phyloP scores from a whole-genome alignment of 148 eudicot species.

The Limonium bicolor region DNA sequence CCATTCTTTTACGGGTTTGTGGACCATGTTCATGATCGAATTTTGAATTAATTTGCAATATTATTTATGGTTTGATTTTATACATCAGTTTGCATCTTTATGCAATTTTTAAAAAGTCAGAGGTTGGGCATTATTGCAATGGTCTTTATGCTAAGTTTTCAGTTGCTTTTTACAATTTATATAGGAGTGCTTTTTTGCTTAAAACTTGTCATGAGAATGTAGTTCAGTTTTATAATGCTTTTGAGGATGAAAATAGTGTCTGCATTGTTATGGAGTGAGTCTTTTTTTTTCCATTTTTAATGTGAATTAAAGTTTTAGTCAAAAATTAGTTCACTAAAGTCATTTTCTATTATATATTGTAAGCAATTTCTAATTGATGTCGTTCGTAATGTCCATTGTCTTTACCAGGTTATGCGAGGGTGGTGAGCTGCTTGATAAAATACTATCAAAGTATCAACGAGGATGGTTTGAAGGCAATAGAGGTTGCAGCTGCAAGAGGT shows the following conservation, averaged over 20 bases:
- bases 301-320: not conserved
- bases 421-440: conserved; percentile 90
- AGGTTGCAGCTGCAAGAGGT: too few species aligned
- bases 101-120: too few species aligned
- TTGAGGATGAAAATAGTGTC: conserved; percentile 77
- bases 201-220: conserved; percentile 66
- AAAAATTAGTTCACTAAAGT: not conserved
- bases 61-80: too few species aligned
- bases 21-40: too few species aligned
- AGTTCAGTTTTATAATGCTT: conserved; percentile 74
- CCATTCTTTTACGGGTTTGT: too few species aligned
- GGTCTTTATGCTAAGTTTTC: too few species aligned
- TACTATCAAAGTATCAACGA: conserved; percentile 61
- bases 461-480: too few species aligned
- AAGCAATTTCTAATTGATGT: not conserved
- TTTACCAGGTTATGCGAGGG: conserved; percentile 87
- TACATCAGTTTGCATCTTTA: too few species aligned
- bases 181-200: too few species aligned
- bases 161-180: too few species aligned
- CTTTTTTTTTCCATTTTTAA: not conserved
- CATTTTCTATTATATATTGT: not conserved
- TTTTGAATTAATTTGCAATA: too few species aligned
- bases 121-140: too few species aligned
- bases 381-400: not conserved
- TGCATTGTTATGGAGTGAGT: conserved; percentile 97